Conservation (phyloP, 768 basidiomycete genomes). For the Kwoniella sp. region DNA sequence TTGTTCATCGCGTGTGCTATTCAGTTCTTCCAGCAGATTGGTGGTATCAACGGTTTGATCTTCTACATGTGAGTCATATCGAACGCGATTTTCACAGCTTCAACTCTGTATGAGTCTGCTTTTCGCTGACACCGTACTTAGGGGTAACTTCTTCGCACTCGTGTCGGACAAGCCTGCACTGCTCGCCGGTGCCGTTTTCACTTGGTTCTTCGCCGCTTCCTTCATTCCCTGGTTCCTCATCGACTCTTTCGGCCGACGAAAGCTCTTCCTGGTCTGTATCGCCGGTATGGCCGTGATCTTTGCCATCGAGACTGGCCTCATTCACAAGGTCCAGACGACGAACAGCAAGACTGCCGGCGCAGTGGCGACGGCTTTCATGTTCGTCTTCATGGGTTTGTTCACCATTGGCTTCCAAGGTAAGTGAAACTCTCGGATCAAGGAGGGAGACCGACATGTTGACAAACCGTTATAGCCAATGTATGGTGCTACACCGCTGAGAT, state of each 20-base stretch:
- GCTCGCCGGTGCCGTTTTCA: slow-evolving; percentile 44
- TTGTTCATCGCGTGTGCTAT: slow-evolving; percentile 44
- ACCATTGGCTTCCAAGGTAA: slow-evolving; percentile 25
- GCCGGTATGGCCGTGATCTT: slow-evolving; percentile 39
- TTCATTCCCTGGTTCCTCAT: slow-evolving; percentile 54
- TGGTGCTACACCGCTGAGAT: slow-evolving; percentile 44
- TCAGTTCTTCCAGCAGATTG: slow-evolving; percentile 47
- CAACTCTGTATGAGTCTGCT: too few relatives aligned
- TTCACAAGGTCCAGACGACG: slow-evolving; percentile 25
- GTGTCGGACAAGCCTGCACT: slow-evolving; percentile 34
- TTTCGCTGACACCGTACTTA: too few relatives aligned
- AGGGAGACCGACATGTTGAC: neutral
- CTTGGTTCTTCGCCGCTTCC: slow-evolving; percentile 54
- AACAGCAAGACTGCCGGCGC: slow-evolving; percentile 27
- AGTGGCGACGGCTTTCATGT: slow-evolving; percentile 38
- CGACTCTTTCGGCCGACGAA: slow-evolving; percentile 45
- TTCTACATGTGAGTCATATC: slow-evolving; percentile 29
- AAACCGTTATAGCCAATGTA: slow-evolving; percentile 28
- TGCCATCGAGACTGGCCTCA: slow-evolving; percentile 38
- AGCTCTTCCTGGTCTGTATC: slow-evolving; percentile 41
- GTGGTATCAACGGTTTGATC: slow-evolving; percentile 48
- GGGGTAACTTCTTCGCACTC: slow-evolving; percentile 36
- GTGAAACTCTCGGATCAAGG: neutral
- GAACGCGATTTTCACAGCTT: neutral
- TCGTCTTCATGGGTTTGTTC: slow-evolving; percentile 44